Base-by-base conservation (phyloP, 2,329 filamentous ascomycete genomes). In the Thielaviopsis euricoi region DNA sequence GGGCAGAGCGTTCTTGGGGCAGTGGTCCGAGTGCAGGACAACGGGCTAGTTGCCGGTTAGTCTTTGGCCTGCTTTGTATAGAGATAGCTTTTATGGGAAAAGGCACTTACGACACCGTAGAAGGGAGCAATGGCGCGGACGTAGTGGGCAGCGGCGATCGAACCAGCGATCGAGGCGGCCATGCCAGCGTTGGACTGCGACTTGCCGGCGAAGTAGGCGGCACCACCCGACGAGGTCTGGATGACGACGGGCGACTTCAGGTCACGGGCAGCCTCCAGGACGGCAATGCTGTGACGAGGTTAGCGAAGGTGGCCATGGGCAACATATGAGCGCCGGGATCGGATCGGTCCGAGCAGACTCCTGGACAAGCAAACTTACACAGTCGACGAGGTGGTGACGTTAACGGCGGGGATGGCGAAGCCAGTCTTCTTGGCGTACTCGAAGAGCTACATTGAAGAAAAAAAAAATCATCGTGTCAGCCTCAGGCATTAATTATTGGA, bases 1-100 rank as follows among this genome's bases (percentile, higher is more conserved):
- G 62, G 93, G 93, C 59, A 97, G 84, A 61, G 97, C 88, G 85
- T 97, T 97, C 87, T 97, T 97, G 71, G 93, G 91, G 76, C 91
- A 95, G 80, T 97, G 93, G 73, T 98, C 93, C 70, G 91, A 94
- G 82, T 96, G 90, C 61, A 97, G 83, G 67, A 97, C 78, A 65
- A 95, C 89, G 67, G 91, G 91, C 56, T 58, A 53, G 26, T 52
- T 5, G 12, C 9, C 2, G 29, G 29, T 33, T 33, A 33, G 23
- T 10, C 7, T 4, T 7, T 23, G 5, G 2, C n/a, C 7, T 15
- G 46, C 21, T 22, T 51, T 51, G 3, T 53, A 33, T 17, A 17
- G 6, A 15, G 12, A 33, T 23, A 33, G 37, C 19, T 21, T 22
- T 23, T 1, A 17, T 2, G 46, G 37, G 9, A n/a, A 2, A 53